phyloP scores from a whole-genome alignment of 305 asterid species.

The Petunia hybrid region DNA sequence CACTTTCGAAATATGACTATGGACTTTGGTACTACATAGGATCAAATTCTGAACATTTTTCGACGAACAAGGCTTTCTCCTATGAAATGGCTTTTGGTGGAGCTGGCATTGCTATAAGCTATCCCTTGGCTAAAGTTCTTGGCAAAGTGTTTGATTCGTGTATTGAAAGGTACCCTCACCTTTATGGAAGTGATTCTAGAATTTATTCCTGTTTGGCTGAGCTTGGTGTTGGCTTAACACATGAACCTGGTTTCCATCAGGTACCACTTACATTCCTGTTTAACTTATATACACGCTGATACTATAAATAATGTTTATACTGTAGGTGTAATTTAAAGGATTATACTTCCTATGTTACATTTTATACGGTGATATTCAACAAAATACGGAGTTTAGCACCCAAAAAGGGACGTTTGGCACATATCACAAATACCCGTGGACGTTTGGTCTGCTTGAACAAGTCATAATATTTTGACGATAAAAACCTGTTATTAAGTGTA shows the following conservation, averaged over 20 bases:
- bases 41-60: conserved; percentile 60
- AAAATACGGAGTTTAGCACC: too few species aligned
- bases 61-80: conserved; percentile 50
- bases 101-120: conserved; percentile 84
- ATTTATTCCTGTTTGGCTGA: conserved; percentile 68
- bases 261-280: conserved; percentile 37
- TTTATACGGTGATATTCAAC: too few species aligned
- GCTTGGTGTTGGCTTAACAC: conserved; percentile 71
- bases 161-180: conserved; percentile 62
- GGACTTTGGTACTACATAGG: conserved; percentile 34
- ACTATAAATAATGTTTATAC: background rate
- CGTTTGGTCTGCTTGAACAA: too few species aligned
- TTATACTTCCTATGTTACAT: too few species aligned
- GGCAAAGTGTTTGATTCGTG: conserved; percentile 70
- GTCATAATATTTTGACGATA: too few species aligned
- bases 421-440: too few species aligned
- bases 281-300: background rate
- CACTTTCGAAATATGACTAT: conserved; percentile 72
- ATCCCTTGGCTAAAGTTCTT: conserved; percentile 67
- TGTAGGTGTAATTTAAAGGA: background rate
- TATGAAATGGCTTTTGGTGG: conserved; percentile 74
- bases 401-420: too few species aligned
- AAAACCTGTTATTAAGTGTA: too few species aligned
- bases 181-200: conserved; percentile 76
- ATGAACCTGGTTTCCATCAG: conserved; percentile 88